Evolutionary conservation across 495 filamentous ascomycete species (phyloP).

Genomic region (Cercophora samala): DNA sequence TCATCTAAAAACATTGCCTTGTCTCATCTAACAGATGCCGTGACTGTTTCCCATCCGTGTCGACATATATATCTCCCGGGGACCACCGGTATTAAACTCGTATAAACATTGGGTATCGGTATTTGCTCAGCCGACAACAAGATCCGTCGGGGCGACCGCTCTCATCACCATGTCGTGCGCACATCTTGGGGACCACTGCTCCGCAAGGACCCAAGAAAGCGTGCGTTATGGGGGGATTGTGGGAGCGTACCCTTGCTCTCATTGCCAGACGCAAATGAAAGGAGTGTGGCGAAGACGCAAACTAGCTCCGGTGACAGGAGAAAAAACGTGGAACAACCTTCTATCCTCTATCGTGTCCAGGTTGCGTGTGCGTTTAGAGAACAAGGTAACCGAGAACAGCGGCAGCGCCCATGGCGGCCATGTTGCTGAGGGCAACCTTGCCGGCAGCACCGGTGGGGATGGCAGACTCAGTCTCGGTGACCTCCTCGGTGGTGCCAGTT

Average conservation of each 20-base stretch:
- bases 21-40: constrained; percentile 4
- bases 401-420: constrained; percentile 28
- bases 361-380: constrained; percentile 25
- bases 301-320: constrained; percentile 20
- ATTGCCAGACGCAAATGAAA: constrained; percentile 14
- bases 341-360: neutral
- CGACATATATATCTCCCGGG: constrained; percentile 3
- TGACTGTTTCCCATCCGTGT: neutral
- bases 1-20: neutral
- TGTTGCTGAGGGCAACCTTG: constrained; percentile 23
- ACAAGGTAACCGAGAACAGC: constrained; percentile 28
- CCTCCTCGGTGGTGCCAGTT: neutral
- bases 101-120: constrained; percentile 11
- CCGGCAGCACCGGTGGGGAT: constrained; percentile 25
- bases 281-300: constrained; percentile 29
- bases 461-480: constrained; percentile 1
- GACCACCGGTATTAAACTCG: constrained; percentile 15
- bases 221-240: neutral
- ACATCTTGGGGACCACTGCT: neutral
- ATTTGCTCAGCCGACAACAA: constrained; percentile 9
- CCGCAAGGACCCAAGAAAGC: neutral
- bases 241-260: neutral
- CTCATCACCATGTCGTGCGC: neutral
- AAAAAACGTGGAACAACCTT: constrained; percentile 8
- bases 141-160: neutral